Evolutionary conservation across 148 eudicot genomes (phyloP), one percentile per base, ranked within the genome.

Genomic region (Persicaria tinctoria): DNA sequence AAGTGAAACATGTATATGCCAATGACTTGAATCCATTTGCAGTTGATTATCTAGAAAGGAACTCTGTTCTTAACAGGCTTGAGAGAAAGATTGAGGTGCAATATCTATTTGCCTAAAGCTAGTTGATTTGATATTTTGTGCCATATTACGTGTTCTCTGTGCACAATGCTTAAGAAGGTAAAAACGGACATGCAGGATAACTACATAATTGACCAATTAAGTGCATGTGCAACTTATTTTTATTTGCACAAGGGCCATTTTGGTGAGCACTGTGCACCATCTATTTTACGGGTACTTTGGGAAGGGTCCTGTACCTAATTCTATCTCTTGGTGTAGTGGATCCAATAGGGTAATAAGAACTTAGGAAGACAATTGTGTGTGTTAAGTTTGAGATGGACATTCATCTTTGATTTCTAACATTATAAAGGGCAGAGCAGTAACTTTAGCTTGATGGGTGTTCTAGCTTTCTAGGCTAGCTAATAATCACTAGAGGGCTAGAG

Each of bases 21-120:
- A 92, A 94, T 87, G 98, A 94, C 82, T 79, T 94, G 72, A 94
- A 94, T 78, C 98, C 96, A 44, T 47, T 46, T 70, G 98, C 97
- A 44, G 89, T 94, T 81, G 93, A 94, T 73, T 94, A 89, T 83
- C 85, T 94, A 53, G 86, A 89, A 81, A 86, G 89, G 75, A 94
- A 94, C 76, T 81, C 82, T 75, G 87, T 90, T 59, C 89, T 87
- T 73, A 94, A 92, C 81, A 94, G 87, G 82, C 92, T 91, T 20
- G 98, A 90, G 85, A 89, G 96, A 80, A 94, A 89, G 80, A 84
- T 94, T 74, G 85, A 92, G 96, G 98, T 94, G 80, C 12, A 48
- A 48, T 17, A 48, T 71, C 32, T 8, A 38, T 41, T 41, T 64
- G 46, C 14, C 70, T 38, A 17, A 38, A 66, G 17, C 70, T 38